These are phyloP conservation scores for Capsicum pubescens DNA, from an alignment of 257 asterid species.

Conservation along the genomic window DNA sequence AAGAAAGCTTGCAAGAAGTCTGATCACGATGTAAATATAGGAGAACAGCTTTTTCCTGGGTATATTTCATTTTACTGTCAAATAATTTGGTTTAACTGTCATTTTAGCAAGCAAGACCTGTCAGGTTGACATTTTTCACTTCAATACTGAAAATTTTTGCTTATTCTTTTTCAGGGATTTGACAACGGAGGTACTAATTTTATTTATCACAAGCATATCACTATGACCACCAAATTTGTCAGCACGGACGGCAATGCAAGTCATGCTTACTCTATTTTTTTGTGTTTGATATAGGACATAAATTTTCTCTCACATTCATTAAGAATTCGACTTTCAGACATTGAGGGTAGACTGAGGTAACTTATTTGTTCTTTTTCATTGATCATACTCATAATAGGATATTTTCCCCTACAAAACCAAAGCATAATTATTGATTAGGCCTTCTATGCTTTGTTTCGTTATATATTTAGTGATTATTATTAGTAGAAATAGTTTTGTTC, in stretches of 20 bases:
- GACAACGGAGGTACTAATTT: constrained; percentile 21
- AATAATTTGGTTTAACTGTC: not conserved
- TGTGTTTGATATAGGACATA: constrained; percentile 24
- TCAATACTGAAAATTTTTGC: not conserved
- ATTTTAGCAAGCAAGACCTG: not conserved
- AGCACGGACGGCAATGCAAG: not conserved
- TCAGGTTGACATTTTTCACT: not conserved
- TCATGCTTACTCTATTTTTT: constrained; percentile 1
- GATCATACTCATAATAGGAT: not conserved
- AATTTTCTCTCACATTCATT: constrained; percentile 28
- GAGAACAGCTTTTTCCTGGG: constrained; percentile 26
- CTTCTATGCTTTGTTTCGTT: not conserved
- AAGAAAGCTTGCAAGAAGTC: constrained; percentile 33
- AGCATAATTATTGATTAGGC: not conserved
- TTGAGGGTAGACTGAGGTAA: constrained; percentile 28
- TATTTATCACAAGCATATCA: constrained; percentile 15
- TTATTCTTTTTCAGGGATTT: constrained; percentile 28
- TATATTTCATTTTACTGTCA: not conserved
- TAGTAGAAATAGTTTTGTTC: not conserved
- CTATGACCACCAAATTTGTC: constrained; percentile 11
- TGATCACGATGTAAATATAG: constrained; percentile 27
- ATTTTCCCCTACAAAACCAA: not conserved
- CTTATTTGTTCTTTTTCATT: not conserved
- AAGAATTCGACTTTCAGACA: constrained; percentile 27
- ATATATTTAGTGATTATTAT: not conserved